phyloP scores from a whole-genome alignment of 2,329 filamentous ascomycete species.

The Colletotrichum orchidophilum region DNA sequence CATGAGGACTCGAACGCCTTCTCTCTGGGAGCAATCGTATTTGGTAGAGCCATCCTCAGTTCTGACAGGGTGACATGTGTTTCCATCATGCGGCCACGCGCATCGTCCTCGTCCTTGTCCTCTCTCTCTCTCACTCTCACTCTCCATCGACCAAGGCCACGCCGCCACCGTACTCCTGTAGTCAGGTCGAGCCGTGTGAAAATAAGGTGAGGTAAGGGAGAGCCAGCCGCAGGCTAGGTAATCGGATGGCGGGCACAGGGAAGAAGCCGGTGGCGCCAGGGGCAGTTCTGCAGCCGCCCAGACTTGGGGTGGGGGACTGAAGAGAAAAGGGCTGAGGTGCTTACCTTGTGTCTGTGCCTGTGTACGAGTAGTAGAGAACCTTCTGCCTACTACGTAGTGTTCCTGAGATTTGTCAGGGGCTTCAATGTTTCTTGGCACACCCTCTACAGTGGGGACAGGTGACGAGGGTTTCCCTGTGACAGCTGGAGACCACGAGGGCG shows the following conservation, averaged over 20 bases:
- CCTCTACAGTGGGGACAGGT: background rate
- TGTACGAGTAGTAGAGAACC: background rate
- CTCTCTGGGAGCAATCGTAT: background rate
- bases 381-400: too few relatives aligned
- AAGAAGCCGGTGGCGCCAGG: conserved; percentile 18
- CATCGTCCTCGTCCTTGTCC: background rate
- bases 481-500: background rate
- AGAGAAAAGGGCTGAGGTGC: conserved; percentile 2
- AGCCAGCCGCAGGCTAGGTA: background rate
- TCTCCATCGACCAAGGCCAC: background rate
- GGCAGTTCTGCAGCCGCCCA: conserved; percentile 2
- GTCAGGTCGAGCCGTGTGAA: background rate
- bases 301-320: background rate
- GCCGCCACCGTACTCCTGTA: background rate
- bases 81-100: background rate
- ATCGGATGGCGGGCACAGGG: conserved; percentile 1
- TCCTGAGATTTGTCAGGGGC: conserved; percentile 24
- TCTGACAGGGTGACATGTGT: conserved; percentile 1
- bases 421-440: conserved; percentile 11
- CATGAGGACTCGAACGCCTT: background rate
- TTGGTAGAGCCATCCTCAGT: conserved; percentile 4
- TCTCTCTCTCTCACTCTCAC: background rate
- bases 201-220: background rate
- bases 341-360: background rate
- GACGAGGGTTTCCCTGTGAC: conserved; percentile 1